Evolutionary conservation across 2,329 filamentous ascomycete genomes (phyloP), one percentile per base, ranked within the genome.

Genomic region (Phialophora macrospora): DNA sequence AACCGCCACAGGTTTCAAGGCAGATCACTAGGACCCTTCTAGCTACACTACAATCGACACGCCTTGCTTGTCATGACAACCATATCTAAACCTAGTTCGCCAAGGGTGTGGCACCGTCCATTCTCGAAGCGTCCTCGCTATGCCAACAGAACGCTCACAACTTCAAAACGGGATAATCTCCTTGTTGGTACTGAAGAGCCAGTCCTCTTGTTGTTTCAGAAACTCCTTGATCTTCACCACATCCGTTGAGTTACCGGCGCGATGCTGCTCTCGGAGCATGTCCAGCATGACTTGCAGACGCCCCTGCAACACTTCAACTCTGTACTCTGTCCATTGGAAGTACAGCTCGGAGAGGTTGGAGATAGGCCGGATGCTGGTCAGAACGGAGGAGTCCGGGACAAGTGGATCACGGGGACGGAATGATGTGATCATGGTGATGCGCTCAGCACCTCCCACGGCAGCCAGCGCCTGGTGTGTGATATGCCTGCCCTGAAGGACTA

Each of bases 341-440:
- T 89, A 89, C 2, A 89, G 77, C 68, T 85, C 82, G 0, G 78
- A 77, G 1, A 86, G 76, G 64, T 87, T 77, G 2, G 85, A 87
- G 67, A 88, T 84, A 0, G 79, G 79, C 0, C 86, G 82, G n/a
- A 88, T 83, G 0, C 83, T 87, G 1, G 81, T 85, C 49, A 90
- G 78, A 4, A 85, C 83, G 0, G 84, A 84, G 68, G 88, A 85
- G 71, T 90, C 88, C 11, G 79, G 80, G 38, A 85, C 71, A 14
- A 77, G 77, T 1, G 86, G 78, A 24, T 80, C 81, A 55, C 81
- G 82, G 0, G 88, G 86, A 3, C 88, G 82, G 77, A 88, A 89
- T 2, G 85, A 85, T 0, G 88, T 90, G 55, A 90, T 86, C 77
- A 88, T 87, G 55, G 81, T 86, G 75, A 90, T 88, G 32, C 87